These are phyloP conservation scores for Passalora sequoiae DNA, from an alignment of 2,329 filamentous ascomycete genomes.

Conservation along the genomic window DNA sequence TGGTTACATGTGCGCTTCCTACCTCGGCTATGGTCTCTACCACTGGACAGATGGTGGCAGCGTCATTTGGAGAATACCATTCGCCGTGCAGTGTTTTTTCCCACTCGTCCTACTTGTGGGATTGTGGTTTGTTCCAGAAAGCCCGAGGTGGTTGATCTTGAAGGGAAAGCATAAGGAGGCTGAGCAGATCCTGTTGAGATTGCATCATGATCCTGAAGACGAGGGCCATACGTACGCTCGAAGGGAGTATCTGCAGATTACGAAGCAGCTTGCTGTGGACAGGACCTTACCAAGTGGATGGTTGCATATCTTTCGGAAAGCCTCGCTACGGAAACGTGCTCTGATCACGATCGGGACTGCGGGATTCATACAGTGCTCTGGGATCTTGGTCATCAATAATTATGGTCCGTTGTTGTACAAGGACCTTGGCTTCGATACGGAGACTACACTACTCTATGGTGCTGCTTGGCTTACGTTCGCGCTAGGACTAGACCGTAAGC, in stretches of 20 bases:
- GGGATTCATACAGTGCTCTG: constrained; percentile 30
- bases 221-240: constrained; percentile 26
- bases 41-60: constrained; percentile 16
- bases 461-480: constrained; percentile 31
- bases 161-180: constrained; percentile 22
- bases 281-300: constrained; percentile 25
- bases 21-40: constrained; percentile 20
- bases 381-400: constrained; percentile 30
- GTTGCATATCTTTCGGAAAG: constrained; percentile 27
- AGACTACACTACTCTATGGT: constrained; percentile 28
- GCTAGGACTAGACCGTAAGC: constrained; percentile 21
- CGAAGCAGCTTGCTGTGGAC: constrained; percentile 30
- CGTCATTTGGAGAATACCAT: constrained; percentile 17
- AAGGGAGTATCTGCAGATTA: constrained; percentile 30
- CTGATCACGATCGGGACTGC: constrained; percentile 27
- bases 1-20: constrained; percentile 17
- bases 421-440: constrained; percentile 26
- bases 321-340: constrained; percentile 28
- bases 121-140: constrained; percentile 18
- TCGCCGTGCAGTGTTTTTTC: constrained; percentile 17
- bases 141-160: constrained; percentile 26
- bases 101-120: constrained; percentile 14
- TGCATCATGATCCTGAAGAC: constrained; percentile 23
- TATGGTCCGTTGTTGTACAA: constrained; percentile 31
- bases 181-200: constrained; percentile 19